Conservation (phyloP, 257 asterid genomes). For the Phtheirospermum japonicum region DNA sequence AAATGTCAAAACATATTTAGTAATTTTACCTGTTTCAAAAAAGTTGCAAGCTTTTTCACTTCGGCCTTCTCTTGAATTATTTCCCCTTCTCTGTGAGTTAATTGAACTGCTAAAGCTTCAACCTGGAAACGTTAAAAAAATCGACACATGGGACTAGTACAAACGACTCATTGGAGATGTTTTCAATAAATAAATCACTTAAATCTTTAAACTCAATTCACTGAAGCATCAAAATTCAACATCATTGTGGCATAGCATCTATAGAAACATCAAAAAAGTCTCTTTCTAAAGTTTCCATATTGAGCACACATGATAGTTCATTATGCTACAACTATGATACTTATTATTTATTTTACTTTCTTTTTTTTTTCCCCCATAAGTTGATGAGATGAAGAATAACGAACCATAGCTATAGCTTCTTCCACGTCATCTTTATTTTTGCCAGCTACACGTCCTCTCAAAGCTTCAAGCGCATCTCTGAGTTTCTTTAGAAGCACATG, state of each 20-base stretch:
- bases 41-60: slow-evolving; percentile 88
- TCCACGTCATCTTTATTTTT: slow-evolving; percentile 81
- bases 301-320: too few species aligned
- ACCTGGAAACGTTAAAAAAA: slow-evolving; percentile 45
- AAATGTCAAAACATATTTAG: background rate
- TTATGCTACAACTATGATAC: too few species aligned
- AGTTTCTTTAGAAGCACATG: slow-evolving; percentile 92
- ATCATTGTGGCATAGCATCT: too few species aligned
- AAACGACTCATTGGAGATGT: background rate
- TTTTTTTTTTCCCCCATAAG: too few species aligned
- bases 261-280: too few species aligned
- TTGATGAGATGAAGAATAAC: slow-evolving; percentile 27
- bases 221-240: too few species aligned
- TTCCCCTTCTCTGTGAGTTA: slow-evolving; percentile 95
- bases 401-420: slow-evolving; percentile 88
- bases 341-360: too few species aligned
- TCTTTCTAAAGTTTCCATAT: too few species aligned
- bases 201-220: too few species aligned
- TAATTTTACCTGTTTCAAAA: slow-evolving; percentile 73
- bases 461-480: slow-evolving; percentile 84
- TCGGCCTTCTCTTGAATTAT: slow-evolving; percentile 88
- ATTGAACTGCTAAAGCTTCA: slow-evolving; percentile 83
- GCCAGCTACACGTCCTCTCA: slow-evolving; percentile 78
- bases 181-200: background rate
- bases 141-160: background rate